Evolutionary conservation across 2,329 filamentous ascomycete genomes (phyloP), one percentile per base, ranked within the genome.

Genomic region (Elsinoe perseae): DNA sequence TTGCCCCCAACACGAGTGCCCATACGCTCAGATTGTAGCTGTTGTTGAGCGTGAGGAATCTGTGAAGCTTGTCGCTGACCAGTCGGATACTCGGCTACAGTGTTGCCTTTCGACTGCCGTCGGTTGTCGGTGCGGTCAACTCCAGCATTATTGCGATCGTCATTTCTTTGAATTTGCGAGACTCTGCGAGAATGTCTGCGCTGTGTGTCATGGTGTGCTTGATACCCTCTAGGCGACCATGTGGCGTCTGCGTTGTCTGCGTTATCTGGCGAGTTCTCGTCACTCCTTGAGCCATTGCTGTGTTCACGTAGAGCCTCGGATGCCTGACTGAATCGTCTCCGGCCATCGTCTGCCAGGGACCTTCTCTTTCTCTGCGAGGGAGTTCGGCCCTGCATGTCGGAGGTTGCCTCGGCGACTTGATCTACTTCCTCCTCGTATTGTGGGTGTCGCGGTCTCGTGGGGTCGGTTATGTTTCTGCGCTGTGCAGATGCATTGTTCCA

Each of bases 11-110:
- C 56, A 57, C 71, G 65, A 53, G 68, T 60, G 63, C 72, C 68
- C 42, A 67, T 65, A 9, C 68, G 69, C 25, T 73, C 66, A 52
- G 68, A 65, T 34, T 73, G 69, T 62, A 73, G 66, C 50, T 70
- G 67, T 60, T 67, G 66, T 50, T 69, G 68, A 18, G 65, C 68
- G n/a, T 61, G 66, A 46, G 65, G 56, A 2, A 57, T 42, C 3
- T 34, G 25, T n/a, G 30, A 40, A 25, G 34, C 44, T 25, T 56
- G 48, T 21, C 40, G 20, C 12, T 58, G 50, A 12, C 56, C 56
- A 25, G 56, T 56, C 16, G 27, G 38, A 16, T 61, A 57, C 10
- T 59, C 60, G 21, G 60, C 46, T 14, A 53, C 59, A 23, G 43
- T 56, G 6, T 56, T 58, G 16, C 61, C 62, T 52, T 69, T 68